Evolutionary conservation across 805 yeast species (phyloP).

Genomic region (Ogataea nakhonphanomensis): DNA sequence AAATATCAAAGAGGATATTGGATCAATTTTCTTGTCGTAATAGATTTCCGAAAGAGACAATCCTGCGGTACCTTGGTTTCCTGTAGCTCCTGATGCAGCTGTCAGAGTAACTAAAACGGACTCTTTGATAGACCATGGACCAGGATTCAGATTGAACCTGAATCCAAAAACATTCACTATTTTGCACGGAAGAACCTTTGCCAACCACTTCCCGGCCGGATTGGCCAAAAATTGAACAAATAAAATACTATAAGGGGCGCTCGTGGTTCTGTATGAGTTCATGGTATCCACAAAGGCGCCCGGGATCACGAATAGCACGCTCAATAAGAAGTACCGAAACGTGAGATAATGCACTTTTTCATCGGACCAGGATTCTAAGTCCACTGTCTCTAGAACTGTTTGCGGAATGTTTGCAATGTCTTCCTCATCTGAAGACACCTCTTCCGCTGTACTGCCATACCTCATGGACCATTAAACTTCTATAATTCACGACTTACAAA

Average conservation of each 20-base stretch:
- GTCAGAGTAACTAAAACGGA: slow-evolving; percentile 50
- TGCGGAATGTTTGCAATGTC: slow-evolving; percentile 32
- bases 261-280: slow-evolving; percentile 33
- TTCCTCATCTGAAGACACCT: slow-evolving; percentile 9
- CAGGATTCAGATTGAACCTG: slow-evolving; percentile 44
- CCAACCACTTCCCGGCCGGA: slow-evolving; percentile 46
- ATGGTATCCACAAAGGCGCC: slow-evolving; percentile 40
- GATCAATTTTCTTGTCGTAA: slow-evolving; percentile 37
- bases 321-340: slow-evolving; percentile 35
- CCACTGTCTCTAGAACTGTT: slow-evolving; percentile 33
- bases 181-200: slow-evolving; percentile 38
- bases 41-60: slow-evolving; percentile 45
- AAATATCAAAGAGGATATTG: slow-evolving; percentile 39
- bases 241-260: slow-evolving; percentile 48
- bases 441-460: slow-evolving; percentile 4
- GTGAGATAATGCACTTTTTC: slow-evolving; percentile 32
- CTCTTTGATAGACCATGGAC: slow-evolving; percentile 56
- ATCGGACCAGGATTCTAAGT: slow-evolving; percentile 18
- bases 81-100: slow-evolving; percentile 52
- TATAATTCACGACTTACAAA: neutral
- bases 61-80: slow-evolving; percentile 47
- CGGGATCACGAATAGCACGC: slow-evolving; percentile 36
- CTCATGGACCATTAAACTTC: slow-evolving; percentile 5
- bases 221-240: slow-evolving; percentile 50
- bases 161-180: slow-evolving; percentile 17